Evolutionary conservation across 169 alveolate species (phyloP).

Genomic region (Plasmodium adleri): DNA sequence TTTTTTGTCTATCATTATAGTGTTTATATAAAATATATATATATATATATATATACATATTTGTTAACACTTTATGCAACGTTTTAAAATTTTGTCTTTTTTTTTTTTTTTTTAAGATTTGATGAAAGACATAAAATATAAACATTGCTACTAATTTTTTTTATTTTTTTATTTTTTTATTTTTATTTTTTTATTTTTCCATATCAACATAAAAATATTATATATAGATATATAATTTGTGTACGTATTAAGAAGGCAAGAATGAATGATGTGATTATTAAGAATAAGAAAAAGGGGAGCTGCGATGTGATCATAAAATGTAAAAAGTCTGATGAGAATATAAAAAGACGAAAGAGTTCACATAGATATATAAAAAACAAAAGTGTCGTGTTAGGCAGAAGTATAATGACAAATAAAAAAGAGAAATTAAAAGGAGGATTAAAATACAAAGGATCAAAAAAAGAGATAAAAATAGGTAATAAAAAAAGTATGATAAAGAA

Average conservation of each 20-base stretch:
- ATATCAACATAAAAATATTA: not conserved
- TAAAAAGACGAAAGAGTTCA: constrained; percentile 21
- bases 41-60: no score
- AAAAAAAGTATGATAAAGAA: not conserved
- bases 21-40: no score
- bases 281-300: not conserved
- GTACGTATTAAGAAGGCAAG: not conserved
- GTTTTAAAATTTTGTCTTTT: no score
- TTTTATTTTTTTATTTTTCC: not conserved
- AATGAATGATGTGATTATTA: not conserved
- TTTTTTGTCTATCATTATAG: no score
- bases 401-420: constrained; percentile 6
- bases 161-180: not conserved
- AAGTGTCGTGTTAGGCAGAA: not conserved
- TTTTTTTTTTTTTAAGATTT: no score
- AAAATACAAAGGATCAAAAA: constrained; percentile 19
- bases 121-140: no score
- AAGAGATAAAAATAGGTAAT: not conserved
- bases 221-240: not conserved
- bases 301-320: not conserved
- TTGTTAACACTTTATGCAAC: no score
- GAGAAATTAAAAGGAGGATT: not conserved
- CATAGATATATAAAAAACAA: constrained; percentile 14
- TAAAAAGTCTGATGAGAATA: not conserved
- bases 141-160: no score